These are phyloP conservation scores for Myriosclerotinia duriaeana DNA, from an alignment of 2,329 filamentous ascomycete genomes.

Conservation along the genomic window DNA sequence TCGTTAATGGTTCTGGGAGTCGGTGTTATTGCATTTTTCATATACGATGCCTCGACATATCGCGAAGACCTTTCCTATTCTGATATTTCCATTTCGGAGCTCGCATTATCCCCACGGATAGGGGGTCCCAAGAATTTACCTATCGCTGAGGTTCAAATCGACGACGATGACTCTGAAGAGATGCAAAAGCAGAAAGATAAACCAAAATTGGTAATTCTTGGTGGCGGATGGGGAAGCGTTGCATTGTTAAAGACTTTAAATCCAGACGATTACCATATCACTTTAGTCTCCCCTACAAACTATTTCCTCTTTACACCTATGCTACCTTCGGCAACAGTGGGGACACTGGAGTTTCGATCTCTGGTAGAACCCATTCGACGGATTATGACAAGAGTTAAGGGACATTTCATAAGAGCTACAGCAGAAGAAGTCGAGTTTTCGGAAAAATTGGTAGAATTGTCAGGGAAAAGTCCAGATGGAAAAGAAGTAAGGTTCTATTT, in stretches of 20 bases:
- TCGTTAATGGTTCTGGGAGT: conserved; percentile 69
- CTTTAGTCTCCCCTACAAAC: conserved; percentile 89
- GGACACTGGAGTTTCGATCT: conserved; percentile 86
- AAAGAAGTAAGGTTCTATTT: conserved; percentile 84
- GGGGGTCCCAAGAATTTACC: conserved; percentile 95
- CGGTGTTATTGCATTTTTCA: conserved; percentile 78
- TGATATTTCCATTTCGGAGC: conserved; percentile 80
- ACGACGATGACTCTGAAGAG: conserved; percentile 77
- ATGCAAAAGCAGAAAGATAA: conserved; percentile 77
- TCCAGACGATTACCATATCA: conserved; percentile 91
- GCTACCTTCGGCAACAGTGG: conserved; percentile 94
- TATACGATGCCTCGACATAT: conserved; percentile 93
- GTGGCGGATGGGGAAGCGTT: conserved; percentile 93
- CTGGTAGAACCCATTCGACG: conserved; percentile 89
- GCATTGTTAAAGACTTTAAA: conserved; percentile 87
- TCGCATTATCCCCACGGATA: conserved; percentile 75
- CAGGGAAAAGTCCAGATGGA: conserved; percentile 68
- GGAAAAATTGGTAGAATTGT: conserved; percentile 84
- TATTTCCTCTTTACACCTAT: conserved; percentile 99
- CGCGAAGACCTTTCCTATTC: conserved; percentile 62
- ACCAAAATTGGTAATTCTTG: conserved; percentile 86
- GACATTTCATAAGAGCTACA: conserved; percentile 85
- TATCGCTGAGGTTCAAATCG: conserved; percentile 82
- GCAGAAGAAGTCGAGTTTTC: conserved; percentile 92
- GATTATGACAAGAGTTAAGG: conserved; percentile 73